Conservation (phyloP, 2,329 filamentous ascomycete species). For the Orbilia javanica region DNA sequence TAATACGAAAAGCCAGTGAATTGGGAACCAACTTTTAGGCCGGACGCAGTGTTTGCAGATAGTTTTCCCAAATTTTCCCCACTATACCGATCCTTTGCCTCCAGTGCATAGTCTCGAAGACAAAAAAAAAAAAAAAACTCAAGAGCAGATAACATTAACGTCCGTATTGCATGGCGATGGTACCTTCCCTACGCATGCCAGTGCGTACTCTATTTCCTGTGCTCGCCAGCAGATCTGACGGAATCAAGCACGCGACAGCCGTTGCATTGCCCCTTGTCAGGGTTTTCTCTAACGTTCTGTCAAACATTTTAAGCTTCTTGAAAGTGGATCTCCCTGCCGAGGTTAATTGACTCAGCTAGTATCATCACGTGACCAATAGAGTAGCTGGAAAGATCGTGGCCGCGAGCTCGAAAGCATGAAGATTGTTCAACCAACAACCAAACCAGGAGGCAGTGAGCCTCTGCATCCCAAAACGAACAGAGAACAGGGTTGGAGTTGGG, state of each 20-base stretch:
- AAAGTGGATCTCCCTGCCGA: constrained; percentile 39
- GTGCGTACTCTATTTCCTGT: not conserved
- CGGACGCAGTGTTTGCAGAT: not conserved
- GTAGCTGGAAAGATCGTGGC: not conserved
- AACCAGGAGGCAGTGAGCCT: too few species aligned
- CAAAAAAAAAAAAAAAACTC: constrained; percentile 5
- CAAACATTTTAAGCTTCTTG: constrained; percentile 55
- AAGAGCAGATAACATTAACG: constrained; percentile 3
- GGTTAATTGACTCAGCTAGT: constrained; percentile 27
- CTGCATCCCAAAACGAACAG: too few species aligned
- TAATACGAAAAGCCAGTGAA: not conserved
- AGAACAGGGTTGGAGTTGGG: too few species aligned
- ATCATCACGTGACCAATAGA: not conserved
- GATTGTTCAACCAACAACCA: too few species aligned
- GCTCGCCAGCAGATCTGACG: not conserved
- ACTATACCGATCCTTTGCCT: constrained; percentile 40
- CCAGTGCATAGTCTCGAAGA: not conserved
- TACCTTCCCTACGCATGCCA: constrained; percentile 3
- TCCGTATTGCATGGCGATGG: constrained; percentile 8
- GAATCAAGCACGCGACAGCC: constrained; percentile 26
- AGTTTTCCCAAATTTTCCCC: constrained; percentile 34
- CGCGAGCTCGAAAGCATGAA: too few species aligned
- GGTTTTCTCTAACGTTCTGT: constrained; percentile 31
- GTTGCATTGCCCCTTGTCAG: constrained; percentile 14
- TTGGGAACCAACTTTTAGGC: constrained; percentile 28